Conservation (phyloP, 192 early-diverging fungal genomes). For the Coemansia asiatica region DNA sequence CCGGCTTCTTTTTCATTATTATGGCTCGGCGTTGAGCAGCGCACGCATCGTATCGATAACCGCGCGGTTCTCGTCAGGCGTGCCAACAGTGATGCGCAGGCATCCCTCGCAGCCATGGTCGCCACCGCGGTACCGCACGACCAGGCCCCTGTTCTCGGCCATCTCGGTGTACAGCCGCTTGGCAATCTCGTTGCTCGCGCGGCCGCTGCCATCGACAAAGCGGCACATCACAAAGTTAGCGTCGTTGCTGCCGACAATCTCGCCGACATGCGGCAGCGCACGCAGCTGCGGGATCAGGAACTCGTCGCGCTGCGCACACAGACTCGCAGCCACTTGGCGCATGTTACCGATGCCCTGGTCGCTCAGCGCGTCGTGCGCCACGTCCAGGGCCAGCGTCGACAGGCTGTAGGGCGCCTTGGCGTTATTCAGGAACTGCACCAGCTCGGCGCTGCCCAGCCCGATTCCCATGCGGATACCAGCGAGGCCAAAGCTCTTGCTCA, state of each 20-base stretch:
- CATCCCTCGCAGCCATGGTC: slow-evolving; percentile 94
- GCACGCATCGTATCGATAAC: slow-evolving; percentile 59
- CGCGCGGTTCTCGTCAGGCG: slow-evolving; percentile 72
- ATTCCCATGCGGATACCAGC: slow-evolving; percentile 95
- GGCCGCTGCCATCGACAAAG: slow-evolving; percentile 65
- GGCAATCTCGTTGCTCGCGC: slow-evolving; percentile 73
- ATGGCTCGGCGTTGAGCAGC: slow-evolving; percentile 10
- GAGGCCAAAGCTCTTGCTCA: slow-evolving; percentile 97
- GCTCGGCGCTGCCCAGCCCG: slow-evolving; percentile 72
- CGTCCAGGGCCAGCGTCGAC: slow-evolving; percentile 76
- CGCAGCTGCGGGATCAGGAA: slow-evolving; percentile 65
- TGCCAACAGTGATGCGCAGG: slow-evolving; percentile 93
- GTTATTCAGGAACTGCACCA: slow-evolving; percentile 91
- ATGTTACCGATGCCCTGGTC: slow-evolving; percentile 68
- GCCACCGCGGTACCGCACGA: slow-evolving; percentile 90
- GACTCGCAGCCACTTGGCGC: slow-evolving; percentile 58
- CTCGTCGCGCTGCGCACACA: slow-evolving; percentile 66
- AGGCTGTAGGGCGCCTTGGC: slow-evolving; percentile 99
- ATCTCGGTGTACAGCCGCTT: slow-evolving; percentile 74
- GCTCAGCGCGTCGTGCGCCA: slow-evolving; percentile 79
- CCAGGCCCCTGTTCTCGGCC: slow-evolving; percentile 83
- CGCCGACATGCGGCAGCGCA: slow-evolving; percentile 65
- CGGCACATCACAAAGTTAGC: slow-evolving; percentile 95
- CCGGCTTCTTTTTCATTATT: slow-evolving; percentile 1
- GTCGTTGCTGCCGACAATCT: slow-evolving; percentile 83